Conservation (phyloP, 2,329 filamentous ascomycete genomes). For the Epichloe glyceriae region DNA sequence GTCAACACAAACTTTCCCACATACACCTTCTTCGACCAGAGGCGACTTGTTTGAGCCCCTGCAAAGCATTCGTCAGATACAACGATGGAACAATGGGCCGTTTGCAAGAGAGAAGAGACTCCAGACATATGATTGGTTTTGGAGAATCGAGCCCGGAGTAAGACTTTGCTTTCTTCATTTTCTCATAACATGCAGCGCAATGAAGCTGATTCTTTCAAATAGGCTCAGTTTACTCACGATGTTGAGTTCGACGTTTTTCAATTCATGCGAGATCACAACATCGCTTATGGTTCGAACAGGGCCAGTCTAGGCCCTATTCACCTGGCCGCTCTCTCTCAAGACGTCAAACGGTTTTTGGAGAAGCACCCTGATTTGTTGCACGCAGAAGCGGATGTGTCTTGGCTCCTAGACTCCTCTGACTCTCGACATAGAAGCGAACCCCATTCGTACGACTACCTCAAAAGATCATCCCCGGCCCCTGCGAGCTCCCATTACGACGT, state of each 20-base stretch:
- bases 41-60: conserved; percentile 42
- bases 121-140: conserved; percentile 45
- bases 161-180: conserved; percentile 14
- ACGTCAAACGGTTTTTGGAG: conserved; percentile 32
- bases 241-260: conserved; percentile 78
- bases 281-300: conserved; percentile 58
- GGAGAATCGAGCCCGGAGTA: conserved; percentile 48
- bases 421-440: not conserved
- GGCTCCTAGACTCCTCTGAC: conserved; percentile 25
- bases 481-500: not conserved
- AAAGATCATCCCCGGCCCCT: not conserved
- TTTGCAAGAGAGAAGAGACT: conserved; percentile 71
- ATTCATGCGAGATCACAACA: conserved; percentile 73
- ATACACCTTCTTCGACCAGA: conserved; percentile 1
- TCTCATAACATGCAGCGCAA: not conserved
- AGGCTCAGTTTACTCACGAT: conserved; percentile 42
- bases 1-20: conserved; percentile 1
- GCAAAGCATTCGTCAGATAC: conserved; percentile 60
- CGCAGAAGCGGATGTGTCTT: conserved; percentile 34
- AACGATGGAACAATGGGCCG: conserved; percentile 69
- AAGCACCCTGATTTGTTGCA: conserved; percentile 30
- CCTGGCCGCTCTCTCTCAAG: conserved; percentile 30
- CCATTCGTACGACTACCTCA: not conserved
- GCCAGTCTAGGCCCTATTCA: conserved; percentile 31
- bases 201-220: not conserved